These are phyloP conservation scores for Leishmania amazonensis DNA, from an alignment of 208 protist species.

Conservation along the genomic window DNA sequence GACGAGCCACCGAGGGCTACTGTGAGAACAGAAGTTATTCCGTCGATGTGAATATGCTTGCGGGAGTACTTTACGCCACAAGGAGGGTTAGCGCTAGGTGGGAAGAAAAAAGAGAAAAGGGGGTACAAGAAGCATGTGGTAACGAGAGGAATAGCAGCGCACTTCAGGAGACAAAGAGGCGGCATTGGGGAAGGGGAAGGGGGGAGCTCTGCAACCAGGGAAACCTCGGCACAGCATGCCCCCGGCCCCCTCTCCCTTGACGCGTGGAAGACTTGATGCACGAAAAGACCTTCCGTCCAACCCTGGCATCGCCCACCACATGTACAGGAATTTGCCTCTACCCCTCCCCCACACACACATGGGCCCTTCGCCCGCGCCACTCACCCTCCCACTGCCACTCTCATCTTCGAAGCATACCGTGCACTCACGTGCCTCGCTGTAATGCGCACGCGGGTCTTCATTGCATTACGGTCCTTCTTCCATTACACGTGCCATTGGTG, in stretches of 20 bases:
- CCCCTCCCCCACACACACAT: background rate
- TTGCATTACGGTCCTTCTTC: background rate
- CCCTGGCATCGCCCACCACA: background rate
- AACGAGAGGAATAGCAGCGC: background rate
- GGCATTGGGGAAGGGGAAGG: background rate
- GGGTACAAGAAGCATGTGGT: conserved; percentile 1
- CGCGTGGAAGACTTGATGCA: background rate
- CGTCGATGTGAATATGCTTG: background rate
- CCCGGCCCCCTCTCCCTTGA: background rate
- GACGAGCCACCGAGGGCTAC: background rate
- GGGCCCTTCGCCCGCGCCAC: background rate
- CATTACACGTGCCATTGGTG: background rate
- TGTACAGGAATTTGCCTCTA: background rate
- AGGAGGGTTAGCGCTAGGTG: background rate
- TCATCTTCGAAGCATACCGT: background rate
- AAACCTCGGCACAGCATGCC: background rate
- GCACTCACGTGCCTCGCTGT: background rate
- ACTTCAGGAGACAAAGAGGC: background rate
- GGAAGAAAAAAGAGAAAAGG: background rate
- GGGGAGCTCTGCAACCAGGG: background rate
- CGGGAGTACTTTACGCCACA: background rate
- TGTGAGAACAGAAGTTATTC: background rate
- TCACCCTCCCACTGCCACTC: background rate
- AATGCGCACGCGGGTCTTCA: background rate
- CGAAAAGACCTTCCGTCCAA: background rate